Percentiles rank a stretch among this genome's conserved stretches.
These are phyloP conservation scores for Pseudotulostoma volvatum DNA, from an alignment of 495 filamentous ascomycete species.

Conservation along the genomic window DNA sequence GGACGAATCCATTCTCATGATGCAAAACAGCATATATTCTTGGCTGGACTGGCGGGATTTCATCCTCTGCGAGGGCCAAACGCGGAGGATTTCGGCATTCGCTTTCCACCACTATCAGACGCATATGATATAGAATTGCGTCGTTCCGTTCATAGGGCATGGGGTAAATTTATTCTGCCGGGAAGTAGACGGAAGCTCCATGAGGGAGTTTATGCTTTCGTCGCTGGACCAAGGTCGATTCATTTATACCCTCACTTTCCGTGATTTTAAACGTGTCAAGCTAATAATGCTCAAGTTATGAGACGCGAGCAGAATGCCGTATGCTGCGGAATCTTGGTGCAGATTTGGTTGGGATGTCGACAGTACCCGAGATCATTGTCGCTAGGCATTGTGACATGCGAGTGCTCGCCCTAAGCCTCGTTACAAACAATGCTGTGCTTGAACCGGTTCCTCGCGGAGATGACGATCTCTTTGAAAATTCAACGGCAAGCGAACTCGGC, in stretches of 20 bases:
- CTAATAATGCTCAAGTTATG: conserved; percentile 35
- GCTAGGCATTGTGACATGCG: conserved; percentile 54
- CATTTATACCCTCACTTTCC: too few relatives aligned
- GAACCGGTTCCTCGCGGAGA: conserved; percentile 48
- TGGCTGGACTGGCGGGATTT: conserved; percentile 51
- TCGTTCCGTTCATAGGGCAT: conserved; percentile 41
- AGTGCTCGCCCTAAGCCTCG: conserved; percentile 57
- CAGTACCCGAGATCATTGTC: conserved; percentile 60
- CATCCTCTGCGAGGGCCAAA: conserved; percentile 63
- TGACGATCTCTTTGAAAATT: conserved; percentile 24
- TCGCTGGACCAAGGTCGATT: conserved; percentile 50
- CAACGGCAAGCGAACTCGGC: conserved; percentile 32
- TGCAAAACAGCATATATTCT: conserved; percentile 57
- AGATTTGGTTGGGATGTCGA: conserved; percentile 67
- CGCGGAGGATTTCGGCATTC: conserved; percentile 45
- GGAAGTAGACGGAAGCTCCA: conserved; percentile 36
- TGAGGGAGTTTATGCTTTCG: conserved; percentile 64
- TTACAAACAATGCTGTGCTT: conserved; percentile 59
- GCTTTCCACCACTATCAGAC: conserved; percentile 59
- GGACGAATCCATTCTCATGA: neutral
- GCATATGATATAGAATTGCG: conserved; percentile 60
- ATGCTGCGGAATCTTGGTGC: conserved; percentile 51
- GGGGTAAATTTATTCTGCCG: conserved; percentile 31
- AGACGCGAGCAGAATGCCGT: conserved; percentile 62
- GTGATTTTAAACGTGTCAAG: neutral